Evolutionary conservation across 495 filamentous ascomycete genomes (phyloP).

Genomic region (Bacidia gigantensis): DNA sequence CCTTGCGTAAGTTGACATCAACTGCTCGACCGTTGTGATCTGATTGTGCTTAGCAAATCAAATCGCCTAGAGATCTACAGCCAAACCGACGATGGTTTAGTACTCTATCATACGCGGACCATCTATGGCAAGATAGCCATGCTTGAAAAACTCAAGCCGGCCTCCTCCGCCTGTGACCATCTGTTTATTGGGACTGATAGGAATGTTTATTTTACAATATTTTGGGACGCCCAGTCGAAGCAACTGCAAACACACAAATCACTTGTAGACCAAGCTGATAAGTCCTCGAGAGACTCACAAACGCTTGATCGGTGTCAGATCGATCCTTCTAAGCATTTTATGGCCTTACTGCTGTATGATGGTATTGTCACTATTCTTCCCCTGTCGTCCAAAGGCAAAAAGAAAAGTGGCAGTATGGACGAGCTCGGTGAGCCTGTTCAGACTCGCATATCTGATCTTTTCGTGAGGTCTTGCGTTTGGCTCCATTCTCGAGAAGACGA

Average conservation of each 20-base stretch:
- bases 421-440: conserved; percentile 55
- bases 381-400: conserved; percentile 48
- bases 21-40: background rate
- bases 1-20: conserved; percentile 52
- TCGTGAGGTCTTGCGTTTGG: conserved; percentile 70
- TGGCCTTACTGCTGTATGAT: conserved; percentile 81
- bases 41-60: conserved; percentile 50
- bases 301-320: conserved; percentile 63
- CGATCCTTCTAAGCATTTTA: conserved; percentile 66
- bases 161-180: conserved; percentile 60
- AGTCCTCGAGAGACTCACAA: conserved; percentile 62
- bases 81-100: conserved; percentile 43
- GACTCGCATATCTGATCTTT: conserved; percentile 71
- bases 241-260: conserved; percentile 53
- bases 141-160: conserved; percentile 67
- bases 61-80: conserved; percentile 81
- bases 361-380: conserved; percentile 69
- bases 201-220: conserved; percentile 76
- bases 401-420: conserved; percentile 36
- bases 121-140: conserved; percentile 78
- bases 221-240: conserved; percentile 55
- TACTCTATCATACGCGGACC: conserved; percentile 45
- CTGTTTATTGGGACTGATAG: conserved; percentile 88
- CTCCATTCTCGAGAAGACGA: conserved; percentile 46
- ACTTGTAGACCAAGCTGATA: conserved; percentile 63